Conservation (phyloP, 176 grass and related monocot genomes). For the Elaeis guineensis region DNA sequence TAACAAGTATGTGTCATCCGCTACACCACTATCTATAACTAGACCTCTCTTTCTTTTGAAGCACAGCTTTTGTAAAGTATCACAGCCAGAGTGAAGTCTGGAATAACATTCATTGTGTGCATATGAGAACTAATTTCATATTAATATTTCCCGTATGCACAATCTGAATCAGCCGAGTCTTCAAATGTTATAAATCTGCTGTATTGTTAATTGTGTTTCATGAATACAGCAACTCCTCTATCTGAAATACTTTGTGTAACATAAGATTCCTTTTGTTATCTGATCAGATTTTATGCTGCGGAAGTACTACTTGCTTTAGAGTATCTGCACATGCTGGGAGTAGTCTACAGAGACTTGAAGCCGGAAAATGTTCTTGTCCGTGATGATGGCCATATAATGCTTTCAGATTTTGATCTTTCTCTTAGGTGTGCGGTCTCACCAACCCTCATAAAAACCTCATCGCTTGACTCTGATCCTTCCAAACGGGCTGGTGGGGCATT, state of each 20-base stretch:
- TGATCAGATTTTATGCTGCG: constrained; percentile 49
- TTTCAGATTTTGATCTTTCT: constrained; percentile 64
- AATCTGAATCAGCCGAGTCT: no score
- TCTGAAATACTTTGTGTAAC: background rate
- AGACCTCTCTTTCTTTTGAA: no score
- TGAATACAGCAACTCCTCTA: background rate
- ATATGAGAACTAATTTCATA: background rate
- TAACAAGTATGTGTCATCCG: no score
- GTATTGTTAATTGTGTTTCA: no score
- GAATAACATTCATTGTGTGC: no score
- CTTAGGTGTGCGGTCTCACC: constrained; percentile 50
- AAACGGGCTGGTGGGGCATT: constrained; percentile 8
- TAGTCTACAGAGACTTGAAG: constrained; percentile 63
- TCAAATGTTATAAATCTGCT: no score
- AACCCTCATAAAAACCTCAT: constrained; percentile 36
- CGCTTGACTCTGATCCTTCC: constrained; percentile 14
- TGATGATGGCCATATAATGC: constrained; percentile 64
- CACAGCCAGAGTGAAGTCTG: no score
- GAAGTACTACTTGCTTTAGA: constrained; percentile 60
- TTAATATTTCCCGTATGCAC: background rate
- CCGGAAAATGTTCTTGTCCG: constrained; percentile 62
- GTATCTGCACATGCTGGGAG: constrained; percentile 63
- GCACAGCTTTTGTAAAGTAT: no score
- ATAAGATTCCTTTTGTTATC: constrained; percentile 2
- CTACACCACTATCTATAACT: no score